Evolutionary conservation across 225 moss, liverwort and hornwort species (phyloP), one percentile per base, ranked within the genome.

Genomic region (Lunularia cruciata): DNA sequence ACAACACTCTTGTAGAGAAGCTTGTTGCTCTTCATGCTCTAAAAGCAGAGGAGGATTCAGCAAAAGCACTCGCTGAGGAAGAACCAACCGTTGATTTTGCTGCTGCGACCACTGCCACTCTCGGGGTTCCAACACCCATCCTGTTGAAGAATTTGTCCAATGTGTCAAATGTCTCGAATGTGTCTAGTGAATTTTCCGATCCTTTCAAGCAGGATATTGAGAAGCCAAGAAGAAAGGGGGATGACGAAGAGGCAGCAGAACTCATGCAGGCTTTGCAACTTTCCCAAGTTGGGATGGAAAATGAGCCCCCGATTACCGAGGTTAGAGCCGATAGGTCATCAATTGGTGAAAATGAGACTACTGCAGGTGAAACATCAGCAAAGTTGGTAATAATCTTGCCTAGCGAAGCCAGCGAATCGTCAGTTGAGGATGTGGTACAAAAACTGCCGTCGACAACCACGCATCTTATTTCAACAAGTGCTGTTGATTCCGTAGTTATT

Each of bases 1-100:
- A 98, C 73, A 98, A 98, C 67, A 87, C 86, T 49, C 85, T 98
- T 47, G 85, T 83, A 67, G 93, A 98, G 65, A 98, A 87, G 76
- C 78, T 98, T 63, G 98, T 93, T 62, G 88, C 89, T 60, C 72
- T 91, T 65, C 78, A 90, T 55, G 85, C 87, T 39, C 82, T 80
- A 39, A 87, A 80, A 47, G 79, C 85, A 55, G 70, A 87, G 61
- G 63, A 63, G 26, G 63, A 40, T 12, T 42, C 42, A 25, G 46
- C 63, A 38, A 67, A 53, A 31, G 51, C 63, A 57, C 56, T 28
- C 54, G 57, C 60, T 38, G 53, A 77, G 66, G 90, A 96, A 66
- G 91, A 98, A 69, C 82, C 87, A 25, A 84, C 89, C 10, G 89
- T 98, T 28, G 93, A 98, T 73, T 93, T 93, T 68, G 86, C 83